Conservation (phyloP, 176 grass and related monocot genomes). For the Oryza meridionalis region DNA sequence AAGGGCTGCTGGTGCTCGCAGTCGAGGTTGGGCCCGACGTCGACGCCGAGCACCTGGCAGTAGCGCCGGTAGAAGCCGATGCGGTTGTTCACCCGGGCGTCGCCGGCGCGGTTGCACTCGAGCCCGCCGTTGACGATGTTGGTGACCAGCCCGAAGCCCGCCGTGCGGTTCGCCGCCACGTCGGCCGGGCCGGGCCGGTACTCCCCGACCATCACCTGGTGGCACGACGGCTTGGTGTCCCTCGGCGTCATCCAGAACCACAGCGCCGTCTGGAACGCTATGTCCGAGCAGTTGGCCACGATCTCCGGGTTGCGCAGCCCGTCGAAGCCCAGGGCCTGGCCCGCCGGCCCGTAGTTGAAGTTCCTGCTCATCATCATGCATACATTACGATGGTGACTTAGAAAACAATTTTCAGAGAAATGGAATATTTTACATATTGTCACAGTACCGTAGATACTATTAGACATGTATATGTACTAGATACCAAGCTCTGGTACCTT, state of each 20-base stretch:
- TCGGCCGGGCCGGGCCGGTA: constrained; percentile 52
- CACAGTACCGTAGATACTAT: too few relatives aligned
- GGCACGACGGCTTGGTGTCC: constrained; percentile 72
- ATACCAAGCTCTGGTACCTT: too few relatives aligned
- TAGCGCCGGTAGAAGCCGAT: constrained; percentile 71
- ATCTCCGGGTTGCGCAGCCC: constrained; percentile 73
- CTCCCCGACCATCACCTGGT: constrained; percentile 72
- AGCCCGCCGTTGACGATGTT: constrained; percentile 86
- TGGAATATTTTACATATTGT: too few relatives aligned
- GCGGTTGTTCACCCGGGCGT: constrained; percentile 52
- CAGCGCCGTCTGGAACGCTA: constrained; percentile 66
- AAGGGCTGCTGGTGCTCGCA: constrained; percentile 67
- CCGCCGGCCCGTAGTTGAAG: constrained; percentile 85
- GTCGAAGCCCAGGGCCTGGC: constrained; percentile 66
- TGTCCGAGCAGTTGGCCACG: constrained; percentile 66
- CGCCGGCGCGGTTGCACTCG: constrained; percentile 64
- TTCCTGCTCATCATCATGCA: constrained; percentile 46
- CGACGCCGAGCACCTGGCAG: constrained; percentile 57
- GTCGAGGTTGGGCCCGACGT: constrained; percentile 66
- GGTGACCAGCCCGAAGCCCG: constrained; percentile 70
- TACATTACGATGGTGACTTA: too few relatives aligned
- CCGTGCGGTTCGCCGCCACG: constrained; percentile 49
- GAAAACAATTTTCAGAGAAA: too few relatives aligned
- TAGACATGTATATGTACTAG: too few relatives aligned
- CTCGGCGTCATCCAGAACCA: constrained; percentile 82